A percentile compares a stretch with the other conserved stretches of the same genome.
These are phyloP conservation scores for Zygoascus biomembranicola DNA, from an alignment of 805 yeast species.

Conservation along the genomic window DNA sequence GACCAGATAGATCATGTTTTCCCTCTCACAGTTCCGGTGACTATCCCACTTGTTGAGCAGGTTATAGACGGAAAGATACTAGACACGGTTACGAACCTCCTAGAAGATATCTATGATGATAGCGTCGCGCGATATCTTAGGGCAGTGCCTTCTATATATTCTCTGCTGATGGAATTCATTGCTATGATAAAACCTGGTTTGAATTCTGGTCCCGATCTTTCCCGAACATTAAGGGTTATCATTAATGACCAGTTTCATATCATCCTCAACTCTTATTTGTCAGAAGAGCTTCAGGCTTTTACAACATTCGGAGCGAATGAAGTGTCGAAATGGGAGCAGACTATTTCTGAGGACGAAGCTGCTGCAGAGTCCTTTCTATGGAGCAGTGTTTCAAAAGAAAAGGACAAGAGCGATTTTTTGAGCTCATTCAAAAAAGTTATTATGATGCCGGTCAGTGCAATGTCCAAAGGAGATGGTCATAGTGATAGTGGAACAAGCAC, in stretches of 20 bases:
- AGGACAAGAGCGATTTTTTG: conserved; percentile 44
- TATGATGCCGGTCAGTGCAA: conserved; percentile 27
- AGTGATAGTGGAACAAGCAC: not conserved
- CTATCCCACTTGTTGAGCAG: conserved; percentile 41
- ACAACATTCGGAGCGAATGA: conserved; percentile 18
- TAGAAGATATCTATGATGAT: conserved; percentile 14
- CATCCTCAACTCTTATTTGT: conserved; percentile 24
- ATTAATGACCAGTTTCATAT: conserved; percentile 21
- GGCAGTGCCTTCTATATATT: conserved; percentile 33
- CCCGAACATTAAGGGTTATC: conserved; percentile 14
- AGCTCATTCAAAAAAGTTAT: conserved; percentile 44
- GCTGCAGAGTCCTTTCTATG: conserved; percentile 41
- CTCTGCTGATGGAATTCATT: conserved; percentile 14
- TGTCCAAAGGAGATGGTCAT: not conserved
- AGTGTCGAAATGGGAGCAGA: conserved; percentile 26
- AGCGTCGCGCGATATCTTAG: conserved; percentile 25
- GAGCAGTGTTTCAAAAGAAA: conserved; percentile 37
- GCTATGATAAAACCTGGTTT: conserved; percentile 12
- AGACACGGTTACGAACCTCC: conserved; percentile 19
- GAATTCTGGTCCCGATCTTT: conserved; percentile 34
- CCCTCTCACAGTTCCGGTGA: conserved; percentile 38
- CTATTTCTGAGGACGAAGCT: conserved; percentile 36
- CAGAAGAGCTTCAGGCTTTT: conserved; percentile 25
- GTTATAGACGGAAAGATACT: conserved; percentile 28
- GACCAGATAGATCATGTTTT: conserved; percentile 36